Evolutionary conservation across 768 basidiomycete species (phyloP), one percentile per base, ranked within the genome.

Genomic region (Lentinula edodes): DNA sequence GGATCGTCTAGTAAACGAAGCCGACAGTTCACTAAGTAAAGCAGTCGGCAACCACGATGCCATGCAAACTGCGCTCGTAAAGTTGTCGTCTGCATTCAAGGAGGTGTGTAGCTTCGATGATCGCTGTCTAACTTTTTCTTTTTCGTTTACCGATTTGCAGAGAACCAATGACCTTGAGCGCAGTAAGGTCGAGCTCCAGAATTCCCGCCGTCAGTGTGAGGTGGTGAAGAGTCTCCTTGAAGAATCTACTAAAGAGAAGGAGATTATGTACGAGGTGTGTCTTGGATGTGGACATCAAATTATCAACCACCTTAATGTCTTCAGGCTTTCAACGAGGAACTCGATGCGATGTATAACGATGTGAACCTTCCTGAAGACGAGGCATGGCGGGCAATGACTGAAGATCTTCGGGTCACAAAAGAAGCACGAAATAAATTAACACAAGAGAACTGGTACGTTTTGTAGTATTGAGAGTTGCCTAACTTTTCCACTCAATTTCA

Each of bases 291-390:
- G 16, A 12, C 8, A 6, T 34, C 39, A 41, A 15, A 10, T 39
- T 18, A 15, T 45, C 32, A 46, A 15, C 34, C 36, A 18, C 58
- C 34, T 60, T 15, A 1, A 46, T 45, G 5, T 9, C 15, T 50
- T 1, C 63, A 95, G 93, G 90, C 92, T 2, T 95, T 97, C 76
- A 96, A 97, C 71, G 93, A 94, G 69, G 94, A 96, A 71, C 80
- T 97, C 36, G 93, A 95, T 65, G 86, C 83, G 16, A 92, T 96
- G 91, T 96, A 87, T 73, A 88, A 89, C 55, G 92, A 95, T 62
- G 84, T 83, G 32, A 83, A 89, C 62, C 82, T 95, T 53, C 92
- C 94, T 10, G 85, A 87, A 20, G 85, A 88, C 52, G 91, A 94
- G 67, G 92, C 93, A 1, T 95, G 90, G 85, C 70, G 75, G n/a